A percentile compares a stretch with the other conserved stretches of the same genome.
These are phyloP conservation scores for Rhizopus sp. DNA, from an alignment of 371 early-diverging fungal genomes.

Conservation along the genomic window DNA sequence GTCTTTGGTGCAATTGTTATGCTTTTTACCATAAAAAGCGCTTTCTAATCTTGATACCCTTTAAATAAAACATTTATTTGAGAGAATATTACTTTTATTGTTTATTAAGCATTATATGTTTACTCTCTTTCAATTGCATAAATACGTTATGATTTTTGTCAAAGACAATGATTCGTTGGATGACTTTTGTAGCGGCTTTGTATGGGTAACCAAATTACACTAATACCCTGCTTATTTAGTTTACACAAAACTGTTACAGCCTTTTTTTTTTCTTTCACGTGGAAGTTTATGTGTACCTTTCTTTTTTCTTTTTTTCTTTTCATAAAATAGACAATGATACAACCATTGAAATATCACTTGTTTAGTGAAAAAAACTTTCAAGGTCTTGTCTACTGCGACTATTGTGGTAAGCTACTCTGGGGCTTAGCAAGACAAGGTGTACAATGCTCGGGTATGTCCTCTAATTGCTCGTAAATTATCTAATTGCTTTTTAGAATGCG, in stretches of 20 bases:
- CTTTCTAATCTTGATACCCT: slow-evolving; percentile 4
- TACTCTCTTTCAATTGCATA: no score
- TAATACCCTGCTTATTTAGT: not conserved
- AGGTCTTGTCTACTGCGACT: slow-evolving; percentile 61
- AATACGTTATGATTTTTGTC: no score
- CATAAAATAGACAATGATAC: not conserved
- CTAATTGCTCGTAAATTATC: not conserved
- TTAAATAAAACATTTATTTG: no score
- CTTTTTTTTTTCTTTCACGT: not conserved
- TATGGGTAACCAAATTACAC: not conserved
- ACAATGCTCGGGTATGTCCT: slow-evolving; percentile 48
- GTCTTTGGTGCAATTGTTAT: slow-evolving; percentile 27
- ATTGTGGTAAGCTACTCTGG: slow-evolving; percentile 61
- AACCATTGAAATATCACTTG: slow-evolving; percentile 37
- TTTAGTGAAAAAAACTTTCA: slow-evolving; percentile 52
- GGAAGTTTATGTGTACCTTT: slow-evolving; percentile 1
- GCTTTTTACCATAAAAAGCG: slow-evolving; percentile 20
- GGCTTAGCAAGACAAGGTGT: slow-evolving; percentile 59
- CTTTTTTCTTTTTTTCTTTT: slow-evolving; percentile 10
- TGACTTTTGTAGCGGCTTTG: no score
- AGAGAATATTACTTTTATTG: no score
- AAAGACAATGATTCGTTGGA: no score
- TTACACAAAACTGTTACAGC: not conserved
- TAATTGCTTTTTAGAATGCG: slow-evolving; percentile 31
- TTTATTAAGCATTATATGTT: no score